Evolutionary conservation across 2,329 filamentous ascomycete species (phyloP), one percentile per base, ranked within the genome.

Genomic region (Penicillium sp.): DNA sequence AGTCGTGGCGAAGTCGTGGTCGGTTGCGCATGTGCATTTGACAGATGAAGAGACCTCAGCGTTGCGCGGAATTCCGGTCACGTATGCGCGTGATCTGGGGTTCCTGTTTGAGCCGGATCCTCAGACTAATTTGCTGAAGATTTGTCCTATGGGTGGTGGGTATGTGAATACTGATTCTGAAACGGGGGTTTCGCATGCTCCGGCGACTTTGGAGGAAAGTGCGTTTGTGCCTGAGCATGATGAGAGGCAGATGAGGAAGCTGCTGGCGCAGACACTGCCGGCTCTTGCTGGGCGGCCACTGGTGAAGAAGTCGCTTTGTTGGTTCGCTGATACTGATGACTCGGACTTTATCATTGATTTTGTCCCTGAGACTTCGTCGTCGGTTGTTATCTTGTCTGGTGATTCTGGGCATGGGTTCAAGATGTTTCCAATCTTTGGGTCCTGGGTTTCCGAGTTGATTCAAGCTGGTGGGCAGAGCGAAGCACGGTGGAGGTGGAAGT

Each of bases 71-170:
- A 80, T 85, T 10, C 82, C 82, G 0, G 79, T 83, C 0, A 81
- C 78, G 0, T 82, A 83, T 44, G 77, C 78, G 1, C 75, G 82
- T 2, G 82, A 85, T 52, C 67, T 84, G 0, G 81, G 81, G 0
- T 85, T 85, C 70, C 81, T 83, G 66, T 85, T 85, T 49, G 82
- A 85, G 63, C 81, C 82, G 0, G 82, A 85, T 54, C 77, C 74
- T 0, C 72, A 74, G 52, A 83, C 80, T 0, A 75, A 76, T 18
- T 63, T 83, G 4, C 66, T 85, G 36, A 85, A 86, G 66, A 59
- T 86, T 9, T 84, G 80, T 56, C 79, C 80, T 0, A 74, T 79
- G 62, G 80, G 80, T 2, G 78, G 75, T 0, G 82, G 81, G 0
- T 82, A 73, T 53, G 71, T 74, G 41, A 79, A 81, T 36, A 77